Evolutionary conservation across 1,139 yeast species (phyloP), one percentile per base, ranked within the genome.

Genomic region (Geotrichum reessii): DNA sequence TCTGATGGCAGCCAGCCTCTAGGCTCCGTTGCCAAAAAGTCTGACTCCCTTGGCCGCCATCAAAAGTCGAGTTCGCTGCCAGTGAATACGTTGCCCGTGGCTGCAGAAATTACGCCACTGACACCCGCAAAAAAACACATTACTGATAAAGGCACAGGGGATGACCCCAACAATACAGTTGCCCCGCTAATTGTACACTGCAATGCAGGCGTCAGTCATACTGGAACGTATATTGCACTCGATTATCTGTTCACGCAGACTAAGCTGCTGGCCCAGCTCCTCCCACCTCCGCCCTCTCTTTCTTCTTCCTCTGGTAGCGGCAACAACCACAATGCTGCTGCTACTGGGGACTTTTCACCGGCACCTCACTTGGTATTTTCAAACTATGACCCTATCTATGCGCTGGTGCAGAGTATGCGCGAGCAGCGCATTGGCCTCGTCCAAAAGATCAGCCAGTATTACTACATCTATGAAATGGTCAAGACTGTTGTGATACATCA

Each of bases 131-230:
- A 40, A 14, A 40, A 40, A 12, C 27, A 17, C 44, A 33, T 12
- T n/a, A 12, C 19, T 17, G 40, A 27, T 11, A 42, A 17, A 6
- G 25, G 9, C 14, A 28, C 52, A 2, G 22, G 22, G 6, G 37
- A 40, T 6, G 42, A 17, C 4, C 0, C 42, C 42, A 37, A 17
- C 17, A 5, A 37, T 9, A 28, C 27, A 47, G 48, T 52, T 22
- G 55, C 77, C 37, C 82, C 82, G 3, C 63, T 78, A 24, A 67
- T 81, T 21, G 85, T 86, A 1, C 95, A 87, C 68, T 87, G 95
- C 66, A 86, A 93, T 1, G 95, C 95, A 0, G 95, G 95, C 0
- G 91, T 88, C 21, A 95, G 95, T 4, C 74, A 95, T 60, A 83
- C 95, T 0, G 95, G 95, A 0, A 87, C 95, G 0, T 87, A 83